Evolutionary conservation across 139 green algal species (phyloP), one percentile per base, ranked within the genome.

Genomic region (Chlorella sp.): DNA sequence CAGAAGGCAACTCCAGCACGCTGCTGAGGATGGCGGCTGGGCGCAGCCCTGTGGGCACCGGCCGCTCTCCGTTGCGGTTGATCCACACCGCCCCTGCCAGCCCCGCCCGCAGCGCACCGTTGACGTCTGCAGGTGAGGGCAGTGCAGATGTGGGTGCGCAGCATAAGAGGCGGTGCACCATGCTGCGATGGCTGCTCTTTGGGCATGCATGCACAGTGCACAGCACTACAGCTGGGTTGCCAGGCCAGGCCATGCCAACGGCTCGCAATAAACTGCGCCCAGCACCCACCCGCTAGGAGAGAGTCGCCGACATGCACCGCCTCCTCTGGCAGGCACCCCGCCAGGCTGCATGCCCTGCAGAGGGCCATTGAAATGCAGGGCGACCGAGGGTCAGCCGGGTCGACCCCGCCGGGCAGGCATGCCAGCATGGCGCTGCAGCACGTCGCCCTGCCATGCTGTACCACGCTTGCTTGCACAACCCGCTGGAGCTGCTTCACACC

Each of bases 1-100:
- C 76, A 4, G 76, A 71, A 20, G 76, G 76, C 57, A 82, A 60
- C 76, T 82, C 76, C 26, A 82, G 76, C 76, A 82, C 76, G 36
- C 76, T 73, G 36, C 76, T 82, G 25, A 82, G 76, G 17, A 82
- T 67, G 56, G 76, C 76, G 2, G 60, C 56, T 6, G 60, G 55
- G 30, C 64, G 76, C 51, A 72, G 56, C 26, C 76, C 76, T 0
- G 56, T 39, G 36, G 76, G 76, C 76, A 82, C 23, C 25, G 56
- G 76, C 6, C 76, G 57, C 4, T 25, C 34, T 34, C 76, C 76
- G 12, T 36, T 39, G 4, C 76, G 25, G 60, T 82, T 82, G 32
- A 82, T 44, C 76, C 76, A 82, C 1, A 82, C 34, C 1, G 76
- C 76, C 3, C 26, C 76, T 20, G 76, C 76, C 36, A 82, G 60